A percentile compares a stretch with the other conserved stretches of the same genome.
These are phyloP conservation scores for Orbilia blumenaviensis DNA, from an alignment of 2,329 filamentous ascomycete genomes.

Conservation along the genomic window DNA sequence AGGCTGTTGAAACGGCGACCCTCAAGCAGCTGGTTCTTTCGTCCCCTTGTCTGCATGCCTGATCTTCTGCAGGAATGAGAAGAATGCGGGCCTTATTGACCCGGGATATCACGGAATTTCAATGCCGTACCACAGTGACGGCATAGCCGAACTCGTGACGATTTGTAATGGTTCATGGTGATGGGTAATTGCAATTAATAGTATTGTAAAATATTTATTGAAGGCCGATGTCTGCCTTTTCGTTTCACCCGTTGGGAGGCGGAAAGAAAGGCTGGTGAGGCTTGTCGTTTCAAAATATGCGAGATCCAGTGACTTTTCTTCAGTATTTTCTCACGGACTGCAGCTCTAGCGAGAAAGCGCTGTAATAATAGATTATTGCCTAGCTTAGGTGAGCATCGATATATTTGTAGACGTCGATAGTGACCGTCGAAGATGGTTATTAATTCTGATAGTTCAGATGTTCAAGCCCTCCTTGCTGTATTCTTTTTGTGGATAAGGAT, in stretches of 20 bases:
- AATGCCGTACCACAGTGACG: background rate
- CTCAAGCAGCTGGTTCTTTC: background rate
- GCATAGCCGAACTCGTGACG: background rate
- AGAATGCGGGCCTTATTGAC: slow-evolving; percentile 2
- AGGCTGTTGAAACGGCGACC: slow-evolving; percentile 31
- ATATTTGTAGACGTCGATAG: background rate
- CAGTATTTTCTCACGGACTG: background rate
- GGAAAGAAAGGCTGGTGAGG: background rate
- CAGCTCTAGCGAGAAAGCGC: background rate
- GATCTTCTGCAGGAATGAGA: background rate
- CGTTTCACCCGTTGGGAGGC: slow-evolving; percentile 11
- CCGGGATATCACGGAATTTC: slow-evolving; percentile 14
- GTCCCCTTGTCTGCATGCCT: background rate
- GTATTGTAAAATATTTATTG: background rate
- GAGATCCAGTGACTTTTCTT: slow-evolving; percentile 30
- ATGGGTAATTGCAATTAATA: background rate
- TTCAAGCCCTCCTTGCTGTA: background rate
- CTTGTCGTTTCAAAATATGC: slow-evolving; percentile 49
- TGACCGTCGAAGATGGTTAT: background rate
- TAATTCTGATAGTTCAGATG: background rate
- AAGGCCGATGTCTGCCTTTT: background rate
- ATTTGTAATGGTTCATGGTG: slow-evolving; percentile 3
- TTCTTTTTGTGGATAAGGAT: background rate
- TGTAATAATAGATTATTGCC: slow-evolving; percentile 26
- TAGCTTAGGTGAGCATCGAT: background rate